Evolutionary conservation across 306 rosid genomes (phyloP).

Genomic region (Begonia peltatifolia): DNA sequence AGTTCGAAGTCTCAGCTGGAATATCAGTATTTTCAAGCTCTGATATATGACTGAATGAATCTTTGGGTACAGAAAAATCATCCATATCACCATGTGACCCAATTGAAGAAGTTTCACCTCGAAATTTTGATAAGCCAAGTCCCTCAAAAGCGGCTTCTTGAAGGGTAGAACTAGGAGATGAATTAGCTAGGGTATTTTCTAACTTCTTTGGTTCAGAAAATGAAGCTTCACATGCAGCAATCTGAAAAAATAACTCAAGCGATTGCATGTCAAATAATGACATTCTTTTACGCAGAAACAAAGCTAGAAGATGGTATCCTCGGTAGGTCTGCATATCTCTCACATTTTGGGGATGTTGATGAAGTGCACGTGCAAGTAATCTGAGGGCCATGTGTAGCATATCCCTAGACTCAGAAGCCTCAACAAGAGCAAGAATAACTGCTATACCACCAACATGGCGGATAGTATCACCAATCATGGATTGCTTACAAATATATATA

Average conservation of each 20-base stretch:
- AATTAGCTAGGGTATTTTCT: conserved; percentile 30
- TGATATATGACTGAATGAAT: conserved; percentile 86
- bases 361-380: conserved; percentile 76
- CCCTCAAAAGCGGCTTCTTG: conserved; percentile 68
- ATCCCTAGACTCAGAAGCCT: conserved; percentile 93
- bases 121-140: conserved; percentile 58
- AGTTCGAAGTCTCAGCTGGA: conserved; percentile 81
- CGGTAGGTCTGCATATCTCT: conserved; percentile 87
- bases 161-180: conserved; percentile 43
- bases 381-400: conserved; percentile 94
- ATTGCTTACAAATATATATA: conserved; percentile 63
- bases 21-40: conserved; percentile 84
- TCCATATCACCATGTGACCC: conserved; percentile 93
- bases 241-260: conserved; percentile 91
- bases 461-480: conserved; percentile 78
- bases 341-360: conserved; percentile 86
- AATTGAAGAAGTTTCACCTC: conserved; percentile 70
- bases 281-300: conserved; percentile 83
- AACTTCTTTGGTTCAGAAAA: conserved; percentile 92
- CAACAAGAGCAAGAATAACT: conserved; percentile 82
- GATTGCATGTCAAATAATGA: conserved; percentile 93
- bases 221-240: conserved; percentile 99
- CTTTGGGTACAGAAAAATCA: conserved; percentile 81
- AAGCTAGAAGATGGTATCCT: conserved; percentile 95
- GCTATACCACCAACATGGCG: conserved; percentile 86